phyloP scores from a whole-genome alignment of 495 filamentous ascomycete species.

The Hypomontagnella submonticulosa region DNA sequence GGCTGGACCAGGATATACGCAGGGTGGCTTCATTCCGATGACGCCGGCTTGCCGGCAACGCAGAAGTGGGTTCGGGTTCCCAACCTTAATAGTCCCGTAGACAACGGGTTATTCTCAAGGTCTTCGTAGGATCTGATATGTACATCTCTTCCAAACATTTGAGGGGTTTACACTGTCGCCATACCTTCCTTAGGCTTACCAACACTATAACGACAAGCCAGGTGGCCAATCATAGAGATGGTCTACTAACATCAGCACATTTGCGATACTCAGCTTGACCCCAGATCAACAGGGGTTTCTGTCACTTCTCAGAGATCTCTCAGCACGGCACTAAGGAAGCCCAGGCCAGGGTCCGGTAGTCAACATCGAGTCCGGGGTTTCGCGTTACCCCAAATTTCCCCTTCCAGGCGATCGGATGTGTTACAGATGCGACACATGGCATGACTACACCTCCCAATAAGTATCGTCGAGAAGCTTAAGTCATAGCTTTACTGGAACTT shows the following conservation, averaged over 20 bases:
- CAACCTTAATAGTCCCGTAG: slow-evolving; percentile 19
- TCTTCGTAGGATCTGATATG: slow-evolving; percentile 1
- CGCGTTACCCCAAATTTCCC: slow-evolving; percentile 31
- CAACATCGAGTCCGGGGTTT: slow-evolving; percentile 18
- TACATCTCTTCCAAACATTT: slow-evolving; percentile 6
- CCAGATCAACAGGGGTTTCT: slow-evolving; percentile 33
- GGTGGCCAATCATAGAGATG: slow-evolving; percentile 21
- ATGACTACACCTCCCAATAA: slow-evolving; percentile 16
- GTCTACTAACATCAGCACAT: slow-evolving; percentile 10
- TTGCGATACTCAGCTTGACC: not conserved
- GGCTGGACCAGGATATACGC: slow-evolving; percentile 31
- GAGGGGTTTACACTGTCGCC: slow-evolving; percentile 10
- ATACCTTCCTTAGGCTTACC: not conserved
- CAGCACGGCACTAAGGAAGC: slow-evolving; percentile 23
- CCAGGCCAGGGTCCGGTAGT: slow-evolving; percentile 15
- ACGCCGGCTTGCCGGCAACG: slow-evolving; percentile 25
- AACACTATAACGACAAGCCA: not conserved
- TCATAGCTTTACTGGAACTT: slow-evolving; percentile 20
- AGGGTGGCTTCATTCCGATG: slow-evolving; percentile 19
- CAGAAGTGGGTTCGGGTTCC: slow-evolving; percentile 42
- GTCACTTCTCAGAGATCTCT: slow-evolving; percentile 31
- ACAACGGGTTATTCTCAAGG: not conserved
- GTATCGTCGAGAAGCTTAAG: slow-evolving; percentile 12
- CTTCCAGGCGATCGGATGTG: slow-evolving; percentile 39
- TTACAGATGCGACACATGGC: slow-evolving; percentile 41